Evolutionary conservation across 495 filamentous ascomycete genomes (phyloP), one percentile per base, ranked within the genome.

Genomic region (Tuber melanosporum): DNA sequence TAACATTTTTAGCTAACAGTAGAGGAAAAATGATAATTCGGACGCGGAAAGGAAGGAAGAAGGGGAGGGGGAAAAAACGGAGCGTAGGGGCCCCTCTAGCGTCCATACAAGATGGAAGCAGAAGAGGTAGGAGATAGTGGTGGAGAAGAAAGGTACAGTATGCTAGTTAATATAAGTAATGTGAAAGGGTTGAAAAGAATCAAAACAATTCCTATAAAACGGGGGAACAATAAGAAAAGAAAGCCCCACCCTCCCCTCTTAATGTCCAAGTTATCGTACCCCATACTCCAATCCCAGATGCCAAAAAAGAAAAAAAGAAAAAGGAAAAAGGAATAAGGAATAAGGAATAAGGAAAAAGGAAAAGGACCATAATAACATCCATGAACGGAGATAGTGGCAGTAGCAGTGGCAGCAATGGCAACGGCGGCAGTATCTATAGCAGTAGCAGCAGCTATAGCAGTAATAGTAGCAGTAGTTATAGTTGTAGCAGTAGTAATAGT

Each of bases 191-290:
- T 15, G 26, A 12, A 66, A 66, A 57, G 36, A 66, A 66, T 17
- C 14, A 36, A 66, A 66, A 66, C n/a, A 57, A 26, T 36, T 66
- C 57, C 57, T 32, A 66, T 66, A 66, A 66, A 19, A 36, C 57
- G 32, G 57, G 32, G 32, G 57, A 66, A 66, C n/a, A n/a, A 26
- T 66, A 66, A 26, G 57, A 62, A 66, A 36, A 66, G 57, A 36
- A 66, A 66, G 57, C 57, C 57, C 57, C 57, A 66, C 26, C 57
- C 26, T 66, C 57, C 57, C 4, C 26, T 66, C 57, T 36, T 73
- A 82, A 81, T 81, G 80, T 82, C 80, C 80, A 81, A 81, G 79
- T 66, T 81, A 81, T 81, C 78, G 79, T 79, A 81, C 81, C 80
- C 80, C 80, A 82, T 81, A 81, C 80, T 81, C 80, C 80, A 76